phyloP scores from a whole-genome alignment of 306 rosid species.

The Gastrolobium villosum region DNA sequence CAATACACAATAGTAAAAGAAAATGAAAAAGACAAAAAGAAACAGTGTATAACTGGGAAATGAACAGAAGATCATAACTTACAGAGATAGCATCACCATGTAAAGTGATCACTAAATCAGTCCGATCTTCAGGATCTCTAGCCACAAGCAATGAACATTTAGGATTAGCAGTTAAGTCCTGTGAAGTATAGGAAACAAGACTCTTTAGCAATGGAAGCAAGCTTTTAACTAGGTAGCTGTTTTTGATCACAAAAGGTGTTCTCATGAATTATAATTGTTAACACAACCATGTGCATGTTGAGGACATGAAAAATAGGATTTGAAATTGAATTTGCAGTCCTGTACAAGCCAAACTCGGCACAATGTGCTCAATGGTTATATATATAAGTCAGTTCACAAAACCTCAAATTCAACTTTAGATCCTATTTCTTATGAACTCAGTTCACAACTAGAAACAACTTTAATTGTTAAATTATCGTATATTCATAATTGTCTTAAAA shows the following conservation, averaged over 20 bases:
- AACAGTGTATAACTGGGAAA: slow-evolving; percentile 20
- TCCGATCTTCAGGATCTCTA: slow-evolving; percentile 92
- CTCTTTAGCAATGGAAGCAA: slow-evolving; percentile 46
- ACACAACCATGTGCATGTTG: slow-evolving; percentile 22
- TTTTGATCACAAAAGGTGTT: slow-evolving; percentile 6
- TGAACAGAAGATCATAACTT: slow-evolving; percentile 55
- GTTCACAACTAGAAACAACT: slow-evolving; percentile 32
- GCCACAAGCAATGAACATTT: slow-evolving; percentile 94
- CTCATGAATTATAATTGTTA: slow-evolving; percentile 32
- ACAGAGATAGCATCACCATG: slow-evolving; percentile 90
- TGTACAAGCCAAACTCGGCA: slow-evolving; percentile 26
- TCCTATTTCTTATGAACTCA: slow-evolving; percentile 26
- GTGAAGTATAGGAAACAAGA: slow-evolving; percentile 41
- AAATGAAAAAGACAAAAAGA: slow-evolving; percentile 27
- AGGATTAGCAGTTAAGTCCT: slow-evolving; percentile 80
- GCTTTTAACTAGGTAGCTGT: slow-evolving; percentile 17
- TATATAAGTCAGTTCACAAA: slow-evolving; percentile 24
- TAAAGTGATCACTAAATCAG: slow-evolving; percentile 84
- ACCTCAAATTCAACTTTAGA: slow-evolving; percentile 25
- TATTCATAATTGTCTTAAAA: slow-evolving; percentile 15
- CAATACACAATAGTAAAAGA: slow-evolving; percentile 20
- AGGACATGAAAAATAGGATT: slow-evolving; percentile 22
- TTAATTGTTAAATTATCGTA: slow-evolving; percentile 1
- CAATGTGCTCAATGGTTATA: slow-evolving; percentile 14
- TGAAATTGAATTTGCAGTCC: slow-evolving; percentile 5